Evolutionary conservation across 208 protist species (phyloP).

Genomic region (Leishmania mexicana): DNA sequence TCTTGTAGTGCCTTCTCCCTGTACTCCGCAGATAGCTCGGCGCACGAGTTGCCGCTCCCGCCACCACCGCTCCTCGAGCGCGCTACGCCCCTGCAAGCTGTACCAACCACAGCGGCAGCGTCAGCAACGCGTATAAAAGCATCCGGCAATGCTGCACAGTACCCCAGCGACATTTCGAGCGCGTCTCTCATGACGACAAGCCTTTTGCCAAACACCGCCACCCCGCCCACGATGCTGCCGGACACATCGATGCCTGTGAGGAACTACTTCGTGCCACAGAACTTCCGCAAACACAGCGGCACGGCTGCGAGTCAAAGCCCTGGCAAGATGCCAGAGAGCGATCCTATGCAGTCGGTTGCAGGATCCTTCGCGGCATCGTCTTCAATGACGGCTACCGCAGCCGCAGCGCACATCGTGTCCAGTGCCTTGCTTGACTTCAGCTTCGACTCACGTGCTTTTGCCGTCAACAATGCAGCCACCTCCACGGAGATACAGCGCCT

Average conservation of each 20-base stretch:
- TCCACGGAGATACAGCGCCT: constrained; percentile 27
- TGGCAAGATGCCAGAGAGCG: neutral
- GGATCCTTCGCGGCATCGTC: neutral
- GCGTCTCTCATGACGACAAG: neutral
- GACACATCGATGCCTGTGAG: neutral
- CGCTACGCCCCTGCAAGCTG: neutral
- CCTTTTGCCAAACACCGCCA: neutral
- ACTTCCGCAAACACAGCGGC: neutral
- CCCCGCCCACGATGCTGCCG: no score
- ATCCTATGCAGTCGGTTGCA: neutral
- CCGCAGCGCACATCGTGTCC: constrained; percentile 1
- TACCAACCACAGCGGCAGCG: neutral
- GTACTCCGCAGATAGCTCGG: constrained; percentile 26
- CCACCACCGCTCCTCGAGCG: neutral
- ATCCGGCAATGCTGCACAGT: no score
- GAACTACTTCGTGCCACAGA: neutral
- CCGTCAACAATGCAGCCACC: constrained; percentile 1
- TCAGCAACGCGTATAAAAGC: neutral
- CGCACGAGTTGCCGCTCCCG: constrained; percentile 9
- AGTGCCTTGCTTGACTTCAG: constrained; percentile 27
- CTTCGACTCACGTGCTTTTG: constrained; percentile 28
- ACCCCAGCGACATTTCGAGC: neutral
- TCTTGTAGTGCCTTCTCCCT: constrained; percentile 30
- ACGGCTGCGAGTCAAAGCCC: no score
- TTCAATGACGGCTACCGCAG: neutral